Evolutionary conservation across 495 filamentous ascomycete genomes (phyloP).

Genomic region (Lasiosphaeria hispida): DNA sequence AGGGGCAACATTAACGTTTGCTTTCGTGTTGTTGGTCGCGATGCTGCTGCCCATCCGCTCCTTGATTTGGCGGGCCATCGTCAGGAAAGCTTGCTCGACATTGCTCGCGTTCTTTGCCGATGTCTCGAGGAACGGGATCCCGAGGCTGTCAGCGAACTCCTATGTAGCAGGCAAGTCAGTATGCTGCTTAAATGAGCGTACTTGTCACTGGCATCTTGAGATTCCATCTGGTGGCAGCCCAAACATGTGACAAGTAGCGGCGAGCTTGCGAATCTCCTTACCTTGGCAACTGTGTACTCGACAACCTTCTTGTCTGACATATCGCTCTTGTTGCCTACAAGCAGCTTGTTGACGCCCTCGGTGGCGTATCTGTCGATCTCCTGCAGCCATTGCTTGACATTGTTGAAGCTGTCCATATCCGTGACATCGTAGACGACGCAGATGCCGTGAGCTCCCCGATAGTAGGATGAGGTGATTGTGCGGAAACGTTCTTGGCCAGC

Average conservation of each 20-base stretch:
- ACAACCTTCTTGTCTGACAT: slow-evolving; percentile 99
- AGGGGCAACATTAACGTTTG: slow-evolving; percentile 89
- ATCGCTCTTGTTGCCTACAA: slow-evolving; percentile 99
- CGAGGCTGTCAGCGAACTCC: slow-evolving; percentile 99
- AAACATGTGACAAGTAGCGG: background rate
- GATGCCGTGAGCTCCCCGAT: slow-evolving; percentile 96
- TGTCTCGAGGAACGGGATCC: slow-evolving; percentile 99
- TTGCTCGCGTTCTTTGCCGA: slow-evolving; percentile 99
- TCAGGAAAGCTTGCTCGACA: slow-evolving; percentile 99
- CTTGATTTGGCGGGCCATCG: slow-evolving; percentile 99
- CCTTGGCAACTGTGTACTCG: slow-evolving; percentile 99
- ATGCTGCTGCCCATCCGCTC: slow-evolving; percentile 97
- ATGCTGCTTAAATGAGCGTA: background rate
- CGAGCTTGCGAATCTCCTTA: slow-evolving; percentile 34
- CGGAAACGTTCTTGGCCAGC: slow-evolving; percentile 99
- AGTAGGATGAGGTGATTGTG: slow-evolving; percentile 99
- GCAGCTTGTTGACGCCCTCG: slow-evolving; percentile 97
- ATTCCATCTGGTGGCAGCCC: background rate
- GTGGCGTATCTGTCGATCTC: slow-evolving; percentile 99
- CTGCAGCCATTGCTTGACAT: slow-evolving; percentile 99
- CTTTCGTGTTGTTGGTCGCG: slow-evolving; percentile 96
- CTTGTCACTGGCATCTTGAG: too few species aligned
- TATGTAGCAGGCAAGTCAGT: slow-evolving; percentile 32
- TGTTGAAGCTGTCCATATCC: slow-evolving; percentile 99
- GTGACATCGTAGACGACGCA: slow-evolving; percentile 99